Conservation (phyloP, 768 basidiomycete species). For the Russula sp. region DNA sequence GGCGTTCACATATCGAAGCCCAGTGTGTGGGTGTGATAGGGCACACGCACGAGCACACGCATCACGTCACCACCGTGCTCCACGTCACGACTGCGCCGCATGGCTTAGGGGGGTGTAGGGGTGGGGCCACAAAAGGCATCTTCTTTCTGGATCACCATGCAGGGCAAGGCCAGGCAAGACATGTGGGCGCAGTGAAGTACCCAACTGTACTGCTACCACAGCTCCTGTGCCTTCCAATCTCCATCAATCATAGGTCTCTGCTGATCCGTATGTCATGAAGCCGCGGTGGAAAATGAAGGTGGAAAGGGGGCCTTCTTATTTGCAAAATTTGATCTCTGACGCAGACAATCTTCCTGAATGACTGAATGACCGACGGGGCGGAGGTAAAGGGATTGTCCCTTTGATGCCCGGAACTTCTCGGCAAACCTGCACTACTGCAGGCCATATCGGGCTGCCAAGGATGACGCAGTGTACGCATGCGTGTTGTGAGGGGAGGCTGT, state of each 20-base stretch:
- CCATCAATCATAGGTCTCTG: not conserved
- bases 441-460: not conserved
- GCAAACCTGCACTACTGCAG: not conserved
- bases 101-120: slow-evolving; percentile 11
- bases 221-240: not conserved
- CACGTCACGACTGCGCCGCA: slow-evolving; percentile 7
- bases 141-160: slow-evolving; percentile 12
- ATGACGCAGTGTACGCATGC: not conserved
- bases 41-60: not conserved
- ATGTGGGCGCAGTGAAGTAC: not conserved
- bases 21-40: slow-evolving; percentile 7
- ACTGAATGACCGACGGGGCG: not conserved
- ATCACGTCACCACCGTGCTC: slow-evolving; percentile 5
- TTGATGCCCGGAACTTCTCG: not conserved
- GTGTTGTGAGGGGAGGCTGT: not conserved
- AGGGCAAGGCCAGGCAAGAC: slow-evolving; percentile 7
- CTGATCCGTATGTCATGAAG: slow-evolving; percentile 2
- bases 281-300: not conserved
- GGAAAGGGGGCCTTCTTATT: not conserved
- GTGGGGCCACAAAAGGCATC: slow-evolving; percentile 6
- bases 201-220: not conserved
- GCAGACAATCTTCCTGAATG: not conserved
- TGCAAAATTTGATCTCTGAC: not conserved
- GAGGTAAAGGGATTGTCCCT: not conserved
- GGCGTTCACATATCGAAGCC: not conserved